Evolutionary conservation across 139 green algal genomes (phyloP).

Genomic region (Chloropicon primus): DNA sequence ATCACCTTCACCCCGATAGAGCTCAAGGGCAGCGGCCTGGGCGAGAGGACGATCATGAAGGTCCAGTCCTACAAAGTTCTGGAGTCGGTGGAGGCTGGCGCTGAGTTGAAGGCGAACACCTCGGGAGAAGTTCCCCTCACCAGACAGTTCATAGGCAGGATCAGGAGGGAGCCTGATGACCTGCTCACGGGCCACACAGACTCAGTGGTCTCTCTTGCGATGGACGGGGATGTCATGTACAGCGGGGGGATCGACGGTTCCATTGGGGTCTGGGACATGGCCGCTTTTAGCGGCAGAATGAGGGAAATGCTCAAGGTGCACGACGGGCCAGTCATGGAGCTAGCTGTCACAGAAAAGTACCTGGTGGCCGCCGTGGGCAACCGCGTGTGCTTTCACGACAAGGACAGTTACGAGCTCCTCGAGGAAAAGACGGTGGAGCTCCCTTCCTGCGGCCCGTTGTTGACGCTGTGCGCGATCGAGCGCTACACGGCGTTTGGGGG

Average conservation of each 20-base stretch:
- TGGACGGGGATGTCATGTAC: conserved; percentile 18
- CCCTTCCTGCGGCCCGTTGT: conserved; percentile 2
- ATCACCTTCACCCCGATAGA: conserved; percentile 43
- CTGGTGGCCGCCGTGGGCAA: conserved; percentile 34
- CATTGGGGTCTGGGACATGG: conserved; percentile 58
- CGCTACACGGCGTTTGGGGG: neutral
- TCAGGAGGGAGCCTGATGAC: conserved; percentile 23
- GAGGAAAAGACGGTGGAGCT: conserved; percentile 10
- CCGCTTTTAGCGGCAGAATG: conserved; percentile 16
- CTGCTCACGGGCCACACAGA: conserved; percentile 51
- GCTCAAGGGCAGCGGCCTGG: neutral
- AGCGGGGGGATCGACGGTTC: conserved; percentile 28
- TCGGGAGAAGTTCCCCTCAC: neutral
- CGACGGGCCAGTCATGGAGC: conserved; percentile 40
- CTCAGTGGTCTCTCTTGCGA: conserved; percentile 36
- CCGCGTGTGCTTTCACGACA: conserved; percentile 54
- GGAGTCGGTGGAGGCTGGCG: conserved; percentile 39
- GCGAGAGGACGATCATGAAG: neutral
- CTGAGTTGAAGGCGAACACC: conserved; percentile 2
- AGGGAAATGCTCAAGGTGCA: conserved; percentile 12
- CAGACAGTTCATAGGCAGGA: neutral
- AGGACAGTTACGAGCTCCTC: conserved; percentile 32
- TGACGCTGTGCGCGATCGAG: neutral
- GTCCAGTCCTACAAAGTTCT: conserved; percentile 27
- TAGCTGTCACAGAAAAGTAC: conserved; percentile 34